Percentiles rank a stretch among this genome's conserved stretches.
Conservation (phyloP, 192 early-diverging fungal species). For the Gigaspora rosea region DNA sequence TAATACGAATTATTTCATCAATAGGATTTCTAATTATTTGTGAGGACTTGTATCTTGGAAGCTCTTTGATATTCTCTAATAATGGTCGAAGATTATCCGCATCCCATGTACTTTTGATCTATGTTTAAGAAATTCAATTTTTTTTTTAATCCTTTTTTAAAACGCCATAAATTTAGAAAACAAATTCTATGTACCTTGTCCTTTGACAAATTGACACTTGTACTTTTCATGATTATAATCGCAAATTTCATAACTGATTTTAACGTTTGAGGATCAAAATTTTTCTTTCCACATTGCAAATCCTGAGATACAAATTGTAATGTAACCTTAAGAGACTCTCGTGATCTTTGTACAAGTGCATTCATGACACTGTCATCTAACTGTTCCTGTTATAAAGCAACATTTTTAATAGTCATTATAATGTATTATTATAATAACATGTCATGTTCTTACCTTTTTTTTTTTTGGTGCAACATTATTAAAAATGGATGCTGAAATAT, state of each 20-base stretch:
- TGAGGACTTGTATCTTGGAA: neutral
- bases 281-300: neutral
- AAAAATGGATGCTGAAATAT: neutral
- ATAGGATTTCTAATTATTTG: neutral
- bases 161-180: neutral
- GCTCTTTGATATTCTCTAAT: constrained; percentile 14
- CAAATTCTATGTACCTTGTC: neutral
- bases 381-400: neutral
- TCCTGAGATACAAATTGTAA: neutral
- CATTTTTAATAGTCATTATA: neutral
- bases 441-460: neutral
- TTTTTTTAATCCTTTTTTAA: neutral
- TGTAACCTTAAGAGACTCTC: neutral
- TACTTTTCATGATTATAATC: neutral
- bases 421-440: neutral
- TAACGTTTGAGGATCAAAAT: constrained; percentile 12
- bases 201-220: neutral
- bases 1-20: neutral
- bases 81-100: neutral
- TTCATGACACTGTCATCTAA: neutral
- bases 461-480: neutral
- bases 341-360: neutral
- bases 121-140: neutral
- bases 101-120: neutral
- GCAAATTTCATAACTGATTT: neutral